Conservation (phyloP, 2,329 filamentous ascomycete genomes). For the Plectosphaerella cucumerina region DNA sequence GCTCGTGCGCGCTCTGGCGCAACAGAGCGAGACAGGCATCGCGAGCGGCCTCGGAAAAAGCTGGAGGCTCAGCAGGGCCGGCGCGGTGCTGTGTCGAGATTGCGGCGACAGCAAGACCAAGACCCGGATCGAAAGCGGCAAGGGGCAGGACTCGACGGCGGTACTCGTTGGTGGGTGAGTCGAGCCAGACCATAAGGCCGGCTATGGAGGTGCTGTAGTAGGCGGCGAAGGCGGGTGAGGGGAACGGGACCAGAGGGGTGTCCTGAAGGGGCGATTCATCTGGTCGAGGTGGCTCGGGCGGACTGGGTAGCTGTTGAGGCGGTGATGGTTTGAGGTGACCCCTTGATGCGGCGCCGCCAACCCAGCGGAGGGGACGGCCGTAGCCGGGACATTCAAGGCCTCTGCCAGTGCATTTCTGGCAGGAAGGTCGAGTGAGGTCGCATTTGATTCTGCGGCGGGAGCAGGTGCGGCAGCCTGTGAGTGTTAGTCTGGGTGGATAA, state of each 20-base stretch:
- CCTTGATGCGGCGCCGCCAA: conserved; percentile 20
- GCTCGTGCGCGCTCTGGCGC: conserved; percentile 11
- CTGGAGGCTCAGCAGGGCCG: conserved; percentile 2
- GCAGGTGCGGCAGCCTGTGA: conserved; percentile 19
- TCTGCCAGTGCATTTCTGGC: conserved; percentile 23
- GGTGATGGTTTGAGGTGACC: conserved; percentile 12
- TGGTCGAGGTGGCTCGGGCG: background rate
- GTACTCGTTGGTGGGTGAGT: conserved; percentile 23
- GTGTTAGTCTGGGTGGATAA: too few relatives aligned
- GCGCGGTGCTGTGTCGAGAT: conserved; percentile 22
- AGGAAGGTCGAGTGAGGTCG: conserved; percentile 19
- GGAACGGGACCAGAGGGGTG: conserved; percentile 3
- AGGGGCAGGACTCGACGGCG: conserved; percentile 19
- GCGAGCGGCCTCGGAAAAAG: conserved; percentile 20
- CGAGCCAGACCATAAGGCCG: conserved; percentile 25
- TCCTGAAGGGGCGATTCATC: background rate
- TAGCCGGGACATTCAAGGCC: conserved; percentile 22
- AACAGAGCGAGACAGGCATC: conserved; percentile 21
- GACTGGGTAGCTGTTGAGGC: background rate
- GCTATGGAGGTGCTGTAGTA: conserved; percentile 24
- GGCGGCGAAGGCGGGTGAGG: conserved; percentile 17
- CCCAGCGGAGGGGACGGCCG: conserved; percentile 20
- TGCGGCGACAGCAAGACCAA: conserved; percentile 22
- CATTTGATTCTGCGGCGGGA: conserved; percentile 22
- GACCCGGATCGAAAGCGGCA: conserved; percentile 18